These are phyloP conservation scores for Babesia ovata DNA, from an alignment of 169 alveolate genomes.

Conservation along the genomic window DNA sequence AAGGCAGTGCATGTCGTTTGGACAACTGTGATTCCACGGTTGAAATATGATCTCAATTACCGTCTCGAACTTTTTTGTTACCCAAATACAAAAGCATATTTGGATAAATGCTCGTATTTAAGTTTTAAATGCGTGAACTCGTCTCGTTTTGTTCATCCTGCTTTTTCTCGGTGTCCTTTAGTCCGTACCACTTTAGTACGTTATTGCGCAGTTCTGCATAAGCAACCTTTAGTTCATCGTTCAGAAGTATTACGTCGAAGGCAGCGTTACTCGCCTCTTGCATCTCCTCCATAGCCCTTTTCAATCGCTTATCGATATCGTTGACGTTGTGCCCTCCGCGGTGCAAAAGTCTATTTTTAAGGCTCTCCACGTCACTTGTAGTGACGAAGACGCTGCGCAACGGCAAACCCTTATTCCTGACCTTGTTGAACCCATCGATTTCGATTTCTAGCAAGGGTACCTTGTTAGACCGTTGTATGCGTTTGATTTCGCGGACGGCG, in stretches of 20 bases:
- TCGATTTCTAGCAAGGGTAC: constrained; percentile 87
- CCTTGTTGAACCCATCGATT: constrained; percentile 83
- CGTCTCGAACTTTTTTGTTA: too few relatives aligned
- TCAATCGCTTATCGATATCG: constrained; percentile 77
- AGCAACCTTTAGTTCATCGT: constrained; percentile 56
- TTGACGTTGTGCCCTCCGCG: constrained; percentile 86
- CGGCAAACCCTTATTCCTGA: constrained; percentile 57
- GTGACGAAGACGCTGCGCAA: constrained; percentile 77
- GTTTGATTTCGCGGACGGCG: constrained; percentile 67
- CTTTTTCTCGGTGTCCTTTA: not conserved
- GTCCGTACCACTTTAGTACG: constrained; percentile 45
- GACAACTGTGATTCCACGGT: too few relatives aligned
- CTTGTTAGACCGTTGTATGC: constrained; percentile 73
- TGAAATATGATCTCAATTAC: too few relatives aligned
- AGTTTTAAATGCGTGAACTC: not conserved
- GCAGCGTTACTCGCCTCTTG: constrained; percentile 56
- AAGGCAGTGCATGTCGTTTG: too few relatives aligned
- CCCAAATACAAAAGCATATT: too few relatives aligned
- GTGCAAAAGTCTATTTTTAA: constrained; percentile 78
- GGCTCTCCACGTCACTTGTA: constrained; percentile 76
- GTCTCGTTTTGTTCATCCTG: not conserved
- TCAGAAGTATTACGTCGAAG: constrained; percentile 51
- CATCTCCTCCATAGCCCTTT: constrained; percentile 83
- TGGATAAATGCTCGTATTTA: too few relatives aligned
- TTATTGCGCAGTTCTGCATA: constrained; percentile 5